Evolutionary conservation across 352 stramenopile genomes (phyloP).

Genomic region (Globisporangium nodosum): DNA sequence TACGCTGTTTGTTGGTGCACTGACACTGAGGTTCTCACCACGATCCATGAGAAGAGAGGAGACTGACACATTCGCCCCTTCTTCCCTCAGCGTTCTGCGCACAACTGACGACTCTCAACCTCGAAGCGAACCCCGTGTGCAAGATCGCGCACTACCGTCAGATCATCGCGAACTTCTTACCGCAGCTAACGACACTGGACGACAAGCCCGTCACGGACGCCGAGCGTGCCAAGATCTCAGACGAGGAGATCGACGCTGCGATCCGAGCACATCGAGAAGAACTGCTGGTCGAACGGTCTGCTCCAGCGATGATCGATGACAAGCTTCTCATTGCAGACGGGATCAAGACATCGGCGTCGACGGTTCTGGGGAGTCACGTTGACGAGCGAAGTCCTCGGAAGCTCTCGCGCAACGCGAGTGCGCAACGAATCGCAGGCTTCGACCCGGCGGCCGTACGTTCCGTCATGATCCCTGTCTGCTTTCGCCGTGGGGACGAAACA

Average conservation of each 20-base stretch:
- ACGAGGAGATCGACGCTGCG: slow-evolving; percentile 40
- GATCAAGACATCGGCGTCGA: slow-evolving; percentile 13
- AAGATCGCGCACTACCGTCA: slow-evolving; percentile 48
- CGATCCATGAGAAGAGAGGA: neutral
- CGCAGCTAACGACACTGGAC: slow-evolving; percentile 61
- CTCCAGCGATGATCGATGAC: slow-evolving; percentile 7
- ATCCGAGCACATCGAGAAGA: slow-evolving; percentile 27
- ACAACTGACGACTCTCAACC: slow-evolving; percentile 51
- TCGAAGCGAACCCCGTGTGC: slow-evolving; percentile 65
- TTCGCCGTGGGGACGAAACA: too few relatives aligned
- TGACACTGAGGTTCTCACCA: neutral
- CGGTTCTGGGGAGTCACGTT: neutral
- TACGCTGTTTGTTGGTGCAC: slow-evolving; percentile 12
- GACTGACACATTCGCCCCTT: neutral
- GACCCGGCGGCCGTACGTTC: slow-evolving; percentile 13
- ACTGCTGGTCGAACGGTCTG: slow-evolving; percentile 1
- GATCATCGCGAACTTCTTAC: slow-evolving; percentile 69
- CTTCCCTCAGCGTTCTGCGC: slow-evolving; percentile 47
- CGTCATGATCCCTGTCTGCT: neutral
- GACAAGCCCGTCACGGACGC: slow-evolving; percentile 27
- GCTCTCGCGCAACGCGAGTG: slow-evolving; percentile 26
- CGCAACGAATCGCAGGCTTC: slow-evolving; percentile 8
- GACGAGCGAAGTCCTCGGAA: slow-evolving; percentile 19
- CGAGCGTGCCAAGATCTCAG: slow-evolving; percentile 38
- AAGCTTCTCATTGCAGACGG: slow-evolving; percentile 11